These are phyloP conservation scores for Phytophthora colocasiae DNA, from an alignment of 352 stramenopile species.

Conservation along the genomic window DNA sequence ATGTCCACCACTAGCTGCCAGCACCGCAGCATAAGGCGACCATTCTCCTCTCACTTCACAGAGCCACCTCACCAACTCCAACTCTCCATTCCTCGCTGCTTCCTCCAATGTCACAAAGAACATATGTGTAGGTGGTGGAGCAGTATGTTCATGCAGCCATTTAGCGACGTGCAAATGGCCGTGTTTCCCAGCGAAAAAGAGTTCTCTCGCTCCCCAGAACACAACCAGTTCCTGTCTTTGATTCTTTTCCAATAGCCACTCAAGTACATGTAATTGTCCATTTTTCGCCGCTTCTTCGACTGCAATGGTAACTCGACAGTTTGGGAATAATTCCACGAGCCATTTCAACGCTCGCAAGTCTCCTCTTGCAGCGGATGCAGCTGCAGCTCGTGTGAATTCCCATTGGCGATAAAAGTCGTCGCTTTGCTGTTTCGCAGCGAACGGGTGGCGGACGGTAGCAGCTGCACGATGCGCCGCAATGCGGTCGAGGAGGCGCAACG, in stretches of 20 bases:
- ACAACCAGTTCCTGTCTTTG: conserved; percentile 23
- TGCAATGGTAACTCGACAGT: conserved; percentile 36
- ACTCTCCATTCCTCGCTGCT: conserved; percentile 36
- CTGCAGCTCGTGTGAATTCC: conserved; percentile 38
- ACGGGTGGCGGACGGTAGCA: conserved; percentile 1
- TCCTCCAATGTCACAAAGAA: conserved; percentile 51
- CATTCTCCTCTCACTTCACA: conserved; percentile 40
- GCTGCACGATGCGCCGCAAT: conserved; percentile 22
- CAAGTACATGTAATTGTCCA: conserved; percentile 30
- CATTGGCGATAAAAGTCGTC: conserved; percentile 38
- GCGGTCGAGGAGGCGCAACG: conserved; percentile 27
- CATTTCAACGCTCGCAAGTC: conserved; percentile 34
- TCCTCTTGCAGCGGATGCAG: conserved; percentile 19
- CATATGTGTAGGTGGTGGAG: conserved; percentile 44
- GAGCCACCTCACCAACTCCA: conserved; percentile 43
- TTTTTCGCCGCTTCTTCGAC: conserved; percentile 44
- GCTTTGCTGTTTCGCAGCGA: conserved; percentile 11
- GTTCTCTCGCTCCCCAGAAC: conserved; percentile 41
- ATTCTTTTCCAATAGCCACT: conserved; percentile 33
- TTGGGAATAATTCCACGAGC: conserved; percentile 26
- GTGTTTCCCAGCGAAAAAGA: conserved; percentile 45
- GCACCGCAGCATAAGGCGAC: conserved; percentile 40
- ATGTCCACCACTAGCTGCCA: conserved; percentile 38
- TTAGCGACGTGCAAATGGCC: conserved; percentile 36
- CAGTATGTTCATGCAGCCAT: conserved; percentile 45